These are phyloP conservation scores for Daldinia bambusicola DNA, from an alignment of 495 filamentous ascomycete species.

Conservation along the genomic window DNA sequence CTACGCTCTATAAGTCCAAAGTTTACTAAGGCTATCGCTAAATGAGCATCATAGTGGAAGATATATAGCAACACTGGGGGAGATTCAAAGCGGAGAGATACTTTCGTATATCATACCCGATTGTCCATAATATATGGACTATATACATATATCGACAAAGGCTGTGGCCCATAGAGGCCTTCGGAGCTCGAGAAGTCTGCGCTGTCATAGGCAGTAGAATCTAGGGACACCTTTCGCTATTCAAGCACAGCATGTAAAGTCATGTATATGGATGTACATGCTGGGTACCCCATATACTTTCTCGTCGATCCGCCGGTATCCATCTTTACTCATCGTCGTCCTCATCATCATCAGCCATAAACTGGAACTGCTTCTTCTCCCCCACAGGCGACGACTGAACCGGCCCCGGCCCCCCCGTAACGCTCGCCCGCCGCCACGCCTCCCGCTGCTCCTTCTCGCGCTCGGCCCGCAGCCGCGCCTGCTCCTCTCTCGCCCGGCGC, in stretches of 20 bases:
- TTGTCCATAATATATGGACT: no score
- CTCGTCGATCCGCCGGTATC: background rate
- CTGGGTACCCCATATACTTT: background rate
- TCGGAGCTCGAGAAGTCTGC: no score
- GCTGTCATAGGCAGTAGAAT: no score
- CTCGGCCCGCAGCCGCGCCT: constrained; percentile 48
- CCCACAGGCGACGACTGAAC: constrained; percentile 24
- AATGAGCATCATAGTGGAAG: no score
- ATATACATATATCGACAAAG: no score
- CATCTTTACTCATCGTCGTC: constrained; percentile 58
- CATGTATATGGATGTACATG: background rate
- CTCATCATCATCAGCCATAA: constrained; percentile 62
- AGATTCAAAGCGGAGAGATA: no score
- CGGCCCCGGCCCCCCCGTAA: constrained; percentile 24
- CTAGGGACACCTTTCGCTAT: background rate
- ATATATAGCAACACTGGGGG: no score
- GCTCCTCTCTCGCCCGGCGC: constrained; percentile 50
- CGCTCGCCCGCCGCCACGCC: constrained; percentile 51
- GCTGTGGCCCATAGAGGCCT: no score
- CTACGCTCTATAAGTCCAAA: no score
- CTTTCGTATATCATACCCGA: no score
- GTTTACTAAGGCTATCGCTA: no score
- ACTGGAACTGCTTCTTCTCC: constrained; percentile 63
- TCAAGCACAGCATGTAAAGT: background rate
- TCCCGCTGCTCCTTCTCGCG: constrained; percentile 48